phyloP scores from a whole-genome alignment of 2,329 filamentous ascomycete genomes.

The Epicoccum nigrum region DNA sequence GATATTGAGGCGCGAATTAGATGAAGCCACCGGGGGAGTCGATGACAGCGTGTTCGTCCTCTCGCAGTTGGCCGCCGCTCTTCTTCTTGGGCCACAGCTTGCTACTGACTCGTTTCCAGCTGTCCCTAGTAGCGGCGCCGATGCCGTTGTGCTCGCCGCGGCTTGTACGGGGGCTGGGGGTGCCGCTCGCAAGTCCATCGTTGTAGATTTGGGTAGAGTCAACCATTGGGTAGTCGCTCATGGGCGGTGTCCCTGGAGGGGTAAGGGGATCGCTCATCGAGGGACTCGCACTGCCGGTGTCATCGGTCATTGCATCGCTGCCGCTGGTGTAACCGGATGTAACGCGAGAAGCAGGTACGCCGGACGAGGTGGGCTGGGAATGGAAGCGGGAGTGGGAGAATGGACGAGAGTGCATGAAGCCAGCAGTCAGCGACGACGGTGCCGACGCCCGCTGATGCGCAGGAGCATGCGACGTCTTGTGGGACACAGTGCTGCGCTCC shows the following conservation, averaged over 20 bases:
- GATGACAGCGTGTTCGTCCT: constrained; percentile 45
- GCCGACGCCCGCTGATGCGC: constrained; percentile 48
- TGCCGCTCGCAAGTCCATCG: constrained; percentile 41
- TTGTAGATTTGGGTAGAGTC: constrained; percentile 46
- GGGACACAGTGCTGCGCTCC: constrained; percentile 43
- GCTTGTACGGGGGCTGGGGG: constrained; percentile 47
- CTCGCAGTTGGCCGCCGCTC: constrained; percentile 44
- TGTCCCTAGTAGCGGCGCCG: constrained; percentile 44
- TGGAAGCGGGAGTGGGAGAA: constrained; percentile 47
- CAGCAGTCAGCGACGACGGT: constrained; percentile 47
- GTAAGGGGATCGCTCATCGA: constrained; percentile 69
- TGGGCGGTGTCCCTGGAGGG: constrained; percentile 78
- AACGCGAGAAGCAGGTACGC: constrained; percentile 34
- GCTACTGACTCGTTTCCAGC: constrained; percentile 51
- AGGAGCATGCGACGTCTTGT: constrained; percentile 38
- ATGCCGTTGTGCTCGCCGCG: constrained; percentile 47
- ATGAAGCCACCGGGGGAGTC: constrained; percentile 26
- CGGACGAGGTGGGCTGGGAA: constrained; percentile 45
- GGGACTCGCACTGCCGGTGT: constrained; percentile 62
- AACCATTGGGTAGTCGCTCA: constrained; percentile 57
- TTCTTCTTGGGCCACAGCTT: constrained; percentile 51
- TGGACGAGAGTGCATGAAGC: constrained; percentile 45
- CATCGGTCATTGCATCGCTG: constrained; percentile 61
- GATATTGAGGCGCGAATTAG: constrained; percentile 2
- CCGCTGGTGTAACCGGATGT: constrained; percentile 51